Evolutionary conservation across 345 rosid genomes (phyloP).

Genomic region (Boechera stricta): DNA sequence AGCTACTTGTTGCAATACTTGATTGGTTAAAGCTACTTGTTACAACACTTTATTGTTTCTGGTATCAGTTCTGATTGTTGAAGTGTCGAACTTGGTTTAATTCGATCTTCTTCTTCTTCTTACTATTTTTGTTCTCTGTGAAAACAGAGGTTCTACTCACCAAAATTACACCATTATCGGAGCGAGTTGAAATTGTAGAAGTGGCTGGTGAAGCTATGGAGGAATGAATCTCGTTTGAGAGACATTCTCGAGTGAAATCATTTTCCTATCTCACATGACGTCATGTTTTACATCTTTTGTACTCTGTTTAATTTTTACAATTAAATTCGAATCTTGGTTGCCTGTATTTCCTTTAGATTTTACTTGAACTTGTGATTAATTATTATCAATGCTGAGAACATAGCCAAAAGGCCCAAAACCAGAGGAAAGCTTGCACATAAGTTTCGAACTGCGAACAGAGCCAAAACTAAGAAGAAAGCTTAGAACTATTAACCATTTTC

Average conservation of each 20-base stretch:
- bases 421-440: slow-evolving; percentile 67
- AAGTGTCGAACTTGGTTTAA: not conserved
- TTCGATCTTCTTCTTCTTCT: not conserved
- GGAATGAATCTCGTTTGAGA: slow-evolving; percentile 47
- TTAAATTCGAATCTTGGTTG: not conserved
- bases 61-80: slow-evolving; percentile 1
- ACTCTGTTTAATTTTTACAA: not conserved
- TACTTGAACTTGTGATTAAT: not conserved
- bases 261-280: slow-evolving; percentile 8
- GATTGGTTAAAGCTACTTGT: slow-evolving; percentile 25
- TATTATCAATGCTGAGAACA: not conserved
- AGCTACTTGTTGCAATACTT: not conserved
- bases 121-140: slow-evolving; percentile 21
- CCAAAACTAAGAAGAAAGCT: slow-evolving; percentile 14
- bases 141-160: slow-evolving; percentile 69
- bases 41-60: not conserved
- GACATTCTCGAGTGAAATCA: not conserved
- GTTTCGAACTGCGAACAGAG: slow-evolving; percentile 61
- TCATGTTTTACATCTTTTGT: slow-evolving; percentile 14
- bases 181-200: slow-evolving; percentile 55
- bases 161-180: slow-evolving; percentile 65
- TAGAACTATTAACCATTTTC: not conserved
- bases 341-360: slow-evolving; percentile 1
- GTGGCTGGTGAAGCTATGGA: slow-evolving; percentile 74
- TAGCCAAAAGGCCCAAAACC: too few species aligned